These are phyloP conservation scores for Cladosporium sphaerospermum DNA, from an alignment of 2,329 filamentous ascomycete species.

Conservation along the genomic window DNA sequence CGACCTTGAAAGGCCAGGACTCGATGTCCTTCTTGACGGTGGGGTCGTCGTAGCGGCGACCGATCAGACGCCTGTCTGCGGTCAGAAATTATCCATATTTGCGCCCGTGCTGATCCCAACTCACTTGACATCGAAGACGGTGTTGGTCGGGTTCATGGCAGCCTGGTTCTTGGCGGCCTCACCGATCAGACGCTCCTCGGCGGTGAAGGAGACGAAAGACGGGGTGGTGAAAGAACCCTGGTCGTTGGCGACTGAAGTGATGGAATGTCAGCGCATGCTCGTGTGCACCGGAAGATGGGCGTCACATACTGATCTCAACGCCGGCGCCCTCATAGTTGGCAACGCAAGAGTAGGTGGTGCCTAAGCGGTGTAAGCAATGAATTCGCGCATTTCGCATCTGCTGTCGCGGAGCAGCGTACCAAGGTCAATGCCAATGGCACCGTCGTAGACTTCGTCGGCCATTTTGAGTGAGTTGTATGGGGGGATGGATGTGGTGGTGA, in stretches of 20 bases:
- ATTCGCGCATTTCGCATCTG: background rate
- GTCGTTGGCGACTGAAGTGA: constrained; percentile 76
- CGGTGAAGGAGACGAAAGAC: constrained; percentile 98
- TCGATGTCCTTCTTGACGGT: constrained; percentile 98
- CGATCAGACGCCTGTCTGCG: constrained; percentile 78
- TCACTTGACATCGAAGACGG: constrained; percentile 92
- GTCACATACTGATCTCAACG: constrained; percentile 85
- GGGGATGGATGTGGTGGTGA: constrained; percentile 5
- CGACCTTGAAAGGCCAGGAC: constrained; percentile 98
- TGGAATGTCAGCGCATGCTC: constrained; percentile 11
- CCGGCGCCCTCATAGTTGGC: constrained; percentile 99
- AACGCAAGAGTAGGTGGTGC: constrained; percentile 99
- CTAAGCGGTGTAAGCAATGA: constrained; percentile 44
- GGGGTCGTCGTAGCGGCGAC: constrained; percentile 88
- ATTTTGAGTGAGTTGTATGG: constrained; percentile 49
- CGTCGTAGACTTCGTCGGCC: constrained; percentile 98
- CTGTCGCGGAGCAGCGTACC: constrained; percentile 54
- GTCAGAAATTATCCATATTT: constrained; percentile 26
- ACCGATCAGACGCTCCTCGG: constrained; percentile 97
- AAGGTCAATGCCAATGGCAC: constrained; percentile 99
- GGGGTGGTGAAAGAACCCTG: constrained; percentile 98
- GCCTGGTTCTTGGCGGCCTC: constrained; percentile 99
- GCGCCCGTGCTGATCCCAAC: constrained; percentile 12
- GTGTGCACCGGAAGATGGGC: background rate
- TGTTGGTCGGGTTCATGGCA: constrained; percentile 98